Evolutionary conservation across 1,139 yeast species (phyloP).

Genomic region (Magnusiomyces starmeri): DNA sequence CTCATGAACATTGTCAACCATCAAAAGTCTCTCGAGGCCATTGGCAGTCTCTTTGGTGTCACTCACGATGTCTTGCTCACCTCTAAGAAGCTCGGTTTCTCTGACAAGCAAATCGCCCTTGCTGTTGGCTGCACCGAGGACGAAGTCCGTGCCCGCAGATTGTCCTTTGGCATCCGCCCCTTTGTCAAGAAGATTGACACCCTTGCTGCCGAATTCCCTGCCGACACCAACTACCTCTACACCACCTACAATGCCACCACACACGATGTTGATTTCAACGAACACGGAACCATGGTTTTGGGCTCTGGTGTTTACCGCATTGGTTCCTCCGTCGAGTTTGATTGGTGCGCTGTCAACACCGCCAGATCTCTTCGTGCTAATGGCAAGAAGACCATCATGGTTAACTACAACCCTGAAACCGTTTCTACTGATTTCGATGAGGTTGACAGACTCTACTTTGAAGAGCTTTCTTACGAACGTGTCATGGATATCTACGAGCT

Average conservation of each 20-base stretch:
- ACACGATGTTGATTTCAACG: conserved; percentile 77
- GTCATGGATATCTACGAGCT: conserved; percentile 92
- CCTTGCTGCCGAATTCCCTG: conserved; percentile 99
- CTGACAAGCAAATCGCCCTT: conserved; percentile 93
- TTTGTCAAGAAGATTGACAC: conserved; percentile 97
- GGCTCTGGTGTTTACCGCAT: conserved; percentile 94
- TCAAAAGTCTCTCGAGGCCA: conserved; percentile 70
- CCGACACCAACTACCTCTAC: conserved; percentile 89
- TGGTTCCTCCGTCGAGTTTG: conserved; percentile 91
- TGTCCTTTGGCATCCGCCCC: conserved; percentile 82
- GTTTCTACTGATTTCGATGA: conserved; percentile 98
- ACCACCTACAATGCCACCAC: conserved; percentile 91
- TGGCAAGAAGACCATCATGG: conserved; percentile 89
- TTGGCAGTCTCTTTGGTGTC: conserved; percentile 50
- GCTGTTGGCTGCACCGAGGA: conserved; percentile 87
- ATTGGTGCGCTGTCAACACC: conserved; percentile 95
- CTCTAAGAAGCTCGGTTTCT: conserved; percentile 95
- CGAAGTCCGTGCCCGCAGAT: conserved; percentile 84
- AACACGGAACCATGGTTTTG: conserved; percentile 81
- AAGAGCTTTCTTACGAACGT: conserved; percentile 90
- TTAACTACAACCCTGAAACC: conserved; percentile 97
- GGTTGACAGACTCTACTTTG: conserved; percentile 95
- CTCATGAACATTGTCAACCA: conserved; percentile 81
- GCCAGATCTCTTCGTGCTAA: conserved; percentile 87
- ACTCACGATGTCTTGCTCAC: conserved; percentile 63